Percentiles rank a stretch among this genome's conserved stretches.
phyloP scores from a whole-genome alignment of 2,329 filamentous ascomycete genomes.

The Alternaria conjuncta region DNA sequence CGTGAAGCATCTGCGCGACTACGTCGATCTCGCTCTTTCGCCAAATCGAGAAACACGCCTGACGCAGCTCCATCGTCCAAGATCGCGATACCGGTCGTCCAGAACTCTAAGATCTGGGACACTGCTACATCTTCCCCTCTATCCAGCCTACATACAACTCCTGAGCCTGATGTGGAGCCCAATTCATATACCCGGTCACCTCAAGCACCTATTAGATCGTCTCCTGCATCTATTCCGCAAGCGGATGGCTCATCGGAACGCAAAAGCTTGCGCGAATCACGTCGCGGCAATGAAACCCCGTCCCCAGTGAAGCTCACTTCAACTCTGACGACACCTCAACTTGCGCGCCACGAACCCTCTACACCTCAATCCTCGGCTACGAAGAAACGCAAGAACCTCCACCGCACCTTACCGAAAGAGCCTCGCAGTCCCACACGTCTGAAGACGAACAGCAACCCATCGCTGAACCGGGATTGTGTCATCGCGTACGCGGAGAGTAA shows the following conservation, averaged over 20 bases:
- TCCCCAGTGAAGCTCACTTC: background rate
- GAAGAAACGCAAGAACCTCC: constrained; percentile 19
- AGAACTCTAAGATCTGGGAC: background rate
- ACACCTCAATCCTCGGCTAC: background rate
- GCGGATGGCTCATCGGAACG: constrained; percentile 14
- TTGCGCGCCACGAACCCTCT: background rate
- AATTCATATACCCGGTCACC: background rate
- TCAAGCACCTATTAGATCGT: background rate
- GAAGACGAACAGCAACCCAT: constrained; percentile 37
- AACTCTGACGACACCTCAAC: background rate
- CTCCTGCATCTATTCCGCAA: background rate
- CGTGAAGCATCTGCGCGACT: constrained; percentile 16
- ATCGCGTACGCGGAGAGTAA: constrained; percentile 42
- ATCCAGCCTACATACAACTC: constrained; percentile 20
- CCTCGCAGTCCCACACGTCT: constrained; percentile 18
- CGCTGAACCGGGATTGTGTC: constrained; percentile 42
- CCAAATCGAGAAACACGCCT: constrained; percentile 4
- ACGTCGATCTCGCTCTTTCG: constrained; percentile 12
- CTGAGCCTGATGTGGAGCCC: constrained; percentile 2
- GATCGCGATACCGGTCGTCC: background rate
- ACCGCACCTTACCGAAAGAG: background rate
- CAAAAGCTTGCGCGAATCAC: background rate
- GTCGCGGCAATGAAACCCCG: background rate
- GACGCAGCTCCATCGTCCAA: background rate
- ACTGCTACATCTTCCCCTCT: constrained; percentile 17